Base-by-base conservation (phyloP, 441 rosid species). In the Erodium trifolium region DNA sequence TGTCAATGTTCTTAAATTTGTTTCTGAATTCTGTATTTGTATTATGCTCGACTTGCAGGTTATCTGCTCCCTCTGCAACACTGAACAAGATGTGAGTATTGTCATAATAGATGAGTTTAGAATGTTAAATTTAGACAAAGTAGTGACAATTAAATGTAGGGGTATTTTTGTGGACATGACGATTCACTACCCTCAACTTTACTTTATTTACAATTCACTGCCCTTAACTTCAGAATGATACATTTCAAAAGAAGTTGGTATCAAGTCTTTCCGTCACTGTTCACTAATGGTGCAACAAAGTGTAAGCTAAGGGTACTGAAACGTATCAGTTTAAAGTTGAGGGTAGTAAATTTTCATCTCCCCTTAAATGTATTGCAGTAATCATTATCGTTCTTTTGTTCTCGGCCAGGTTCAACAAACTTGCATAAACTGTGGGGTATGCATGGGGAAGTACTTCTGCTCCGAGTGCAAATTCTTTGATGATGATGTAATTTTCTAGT, bases 401-500 rank as follows among this genome's bases (percentile, higher is more conserved):
- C 19, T 16, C 16, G 62, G 16, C 3, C 79, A 93, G 98, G 96
- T 84, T 70, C 83, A 73, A 35, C 94, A 89, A 78, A 80, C 70
- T 60, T 93, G 98, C 73, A 75, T 74, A n/a, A 81, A 83, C 57
- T 93, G 98, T 67, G 94, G 97, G 51, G 89, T 93, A 6, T 91
- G 96, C 72, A 93, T 93, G 98, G 96, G 88, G 31, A 85, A 81
- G 68, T 93, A 91, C 81, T 91, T 85, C 73, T 91, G 98, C 16
- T 59, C 78, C 77, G 71, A 73, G 5, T 91, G 98, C 88, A 93
- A 88, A 77, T 84, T 93, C 71, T 93, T 79, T 62, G 98, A 91
- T 75, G 98, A 93, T 71, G 97, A 93, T 78, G 98, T 91, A 76
- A 86, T 93, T 78, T 60, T 41, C 7, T 57, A 49, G 62, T 55